Base-by-base conservation (phyloP, 2,329 filamentous ascomycete species). In the Sporothrix protearum region DNA sequence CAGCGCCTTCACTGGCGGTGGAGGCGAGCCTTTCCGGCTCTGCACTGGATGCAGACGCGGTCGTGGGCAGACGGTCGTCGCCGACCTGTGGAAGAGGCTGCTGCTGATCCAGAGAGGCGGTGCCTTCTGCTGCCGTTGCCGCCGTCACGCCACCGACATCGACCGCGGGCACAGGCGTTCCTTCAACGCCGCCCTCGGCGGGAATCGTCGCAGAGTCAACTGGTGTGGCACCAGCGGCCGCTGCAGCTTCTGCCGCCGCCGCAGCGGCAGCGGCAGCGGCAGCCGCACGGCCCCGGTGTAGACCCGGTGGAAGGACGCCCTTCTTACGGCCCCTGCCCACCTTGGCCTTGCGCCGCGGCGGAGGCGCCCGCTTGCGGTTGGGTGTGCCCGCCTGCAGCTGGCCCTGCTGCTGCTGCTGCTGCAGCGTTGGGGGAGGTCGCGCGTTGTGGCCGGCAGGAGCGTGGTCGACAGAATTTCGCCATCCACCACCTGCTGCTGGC, bases 331-430 rank as follows among this genome's bases (percentile, higher is more conserved):
- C 93, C 47, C 92, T 89, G 0, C 92, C 85, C 5, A 72, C 42
- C 80, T 92, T 94, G 64, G 87, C 85, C 84, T 95, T 97, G 79
- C 92, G 90, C 79, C 93, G 94, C 0, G 92, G 92, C 0, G 92
- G 91, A 36, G 90, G 91, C 0, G 91, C 90, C 73, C 91, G 88
- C 78, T 90, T 88, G 78, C 83, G 82, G n/a, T 77, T 79, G 1
- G 83, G 82, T 0, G 83, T 82, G 2, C 80, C 76, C 33, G 79
- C 79, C 28, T 77, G 77, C 2, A 78, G 51, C 7, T 14, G 10
- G n/a, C 63, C 53, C 19, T 69, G 67, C 19, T 47, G 69, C 51
- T 55, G 71, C 33, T 79, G 79, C 25, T 77, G 77, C 3, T 78
- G 75, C 3, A 73, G 86, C 82, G 75, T n/a, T n/a, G 87, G 79